Evolutionary conservation across 257 asterid genomes (phyloP).

Genomic region (Haberlea rhodopensis): DNA sequence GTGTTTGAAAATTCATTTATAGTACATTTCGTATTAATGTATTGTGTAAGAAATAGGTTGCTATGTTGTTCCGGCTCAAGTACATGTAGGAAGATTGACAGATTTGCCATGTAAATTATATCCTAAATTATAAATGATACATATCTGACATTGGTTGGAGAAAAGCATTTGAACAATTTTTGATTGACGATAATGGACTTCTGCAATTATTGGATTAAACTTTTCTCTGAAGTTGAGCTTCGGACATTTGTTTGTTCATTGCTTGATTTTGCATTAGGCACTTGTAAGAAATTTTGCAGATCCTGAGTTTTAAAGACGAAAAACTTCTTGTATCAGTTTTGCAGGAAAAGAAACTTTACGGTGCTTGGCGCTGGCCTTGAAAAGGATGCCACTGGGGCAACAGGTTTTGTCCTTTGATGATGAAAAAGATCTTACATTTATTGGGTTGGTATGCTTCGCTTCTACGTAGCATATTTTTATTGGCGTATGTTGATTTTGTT

Average conservation of each 20-base stretch:
- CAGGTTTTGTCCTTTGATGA: constrained; percentile 78
- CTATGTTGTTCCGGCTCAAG: background rate
- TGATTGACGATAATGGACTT: background rate
- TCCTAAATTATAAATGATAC: background rate
- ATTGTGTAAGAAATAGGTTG: background rate
- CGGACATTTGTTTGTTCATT: background rate
- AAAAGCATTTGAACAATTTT: background rate
- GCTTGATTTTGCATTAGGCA: background rate
- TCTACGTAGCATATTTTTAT: constrained; percentile 30
- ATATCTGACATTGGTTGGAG: background rate
- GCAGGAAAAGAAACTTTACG: constrained; percentile 96
- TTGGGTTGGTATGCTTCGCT: constrained; percentile 99
- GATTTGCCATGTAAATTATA: constrained; percentile 7
- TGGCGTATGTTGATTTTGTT: constrained; percentile 11
- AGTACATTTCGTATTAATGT: too few species aligned
- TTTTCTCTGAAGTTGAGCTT: background rate
- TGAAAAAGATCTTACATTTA: constrained; percentile 91
- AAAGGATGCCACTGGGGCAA: constrained; percentile 86
- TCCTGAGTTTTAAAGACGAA: constrained; percentile 23
- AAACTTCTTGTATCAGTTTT: constrained; percentile 55
- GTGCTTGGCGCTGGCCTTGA: constrained; percentile 92
- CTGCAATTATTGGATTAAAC: background rate
- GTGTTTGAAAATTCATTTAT: background rate
- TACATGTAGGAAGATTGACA: constrained; percentile 13
- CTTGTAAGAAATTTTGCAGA: background rate